Conservation (phyloP, 352 stramenopile genomes). For the Globisporangium abappressorium region DNA sequence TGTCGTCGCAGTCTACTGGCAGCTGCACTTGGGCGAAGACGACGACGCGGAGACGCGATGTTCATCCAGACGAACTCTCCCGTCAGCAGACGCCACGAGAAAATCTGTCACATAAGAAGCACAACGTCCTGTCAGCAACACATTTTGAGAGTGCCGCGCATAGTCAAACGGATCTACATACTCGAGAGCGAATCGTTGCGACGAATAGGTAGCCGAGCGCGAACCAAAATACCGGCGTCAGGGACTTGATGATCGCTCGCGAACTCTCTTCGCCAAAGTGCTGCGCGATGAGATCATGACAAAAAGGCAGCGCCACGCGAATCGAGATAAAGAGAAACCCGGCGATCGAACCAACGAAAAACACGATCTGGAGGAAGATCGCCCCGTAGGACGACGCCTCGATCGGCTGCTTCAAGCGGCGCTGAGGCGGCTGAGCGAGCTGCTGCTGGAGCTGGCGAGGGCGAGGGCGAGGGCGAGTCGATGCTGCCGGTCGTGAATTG, state of each 20-base stretch:
- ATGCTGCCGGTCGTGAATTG: not conserved
- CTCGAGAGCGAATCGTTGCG: conserved; percentile 35
- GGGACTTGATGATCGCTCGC: conserved; percentile 24
- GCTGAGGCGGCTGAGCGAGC: not conserved
- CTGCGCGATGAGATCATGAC: conserved; percentile 17
- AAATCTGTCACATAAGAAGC: conserved; percentile 24
- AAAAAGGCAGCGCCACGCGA: conserved; percentile 25
- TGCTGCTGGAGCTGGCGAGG: not conserved
- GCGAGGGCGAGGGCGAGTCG: not conserved
- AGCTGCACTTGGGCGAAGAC: not conserved
- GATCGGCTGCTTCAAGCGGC: conserved; percentile 10
- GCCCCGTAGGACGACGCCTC: conserved; percentile 7
- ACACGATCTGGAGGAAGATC: conserved; percentile 19
- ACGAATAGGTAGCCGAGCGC: conserved; percentile 47
- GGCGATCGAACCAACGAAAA: conserved; percentile 13
- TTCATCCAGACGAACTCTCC: conserved; percentile 39
- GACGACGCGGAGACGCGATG: conserved; percentile 15
- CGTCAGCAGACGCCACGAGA: conserved; percentile 50
- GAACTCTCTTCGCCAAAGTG: conserved; percentile 28
- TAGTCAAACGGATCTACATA: conserved; percentile 7
- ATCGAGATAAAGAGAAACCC: conserved; percentile 7
- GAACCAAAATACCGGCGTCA: conserved; percentile 60
- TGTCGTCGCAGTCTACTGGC: conserved; percentile 8
- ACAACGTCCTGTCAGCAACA: too few relatives aligned
- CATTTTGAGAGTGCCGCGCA: too few relatives aligned